These are phyloP conservation scores for Fusarium liriodendri DNA, from an alignment of 2,329 filamentous ascomycete species.

Conservation along the genomic window DNA sequence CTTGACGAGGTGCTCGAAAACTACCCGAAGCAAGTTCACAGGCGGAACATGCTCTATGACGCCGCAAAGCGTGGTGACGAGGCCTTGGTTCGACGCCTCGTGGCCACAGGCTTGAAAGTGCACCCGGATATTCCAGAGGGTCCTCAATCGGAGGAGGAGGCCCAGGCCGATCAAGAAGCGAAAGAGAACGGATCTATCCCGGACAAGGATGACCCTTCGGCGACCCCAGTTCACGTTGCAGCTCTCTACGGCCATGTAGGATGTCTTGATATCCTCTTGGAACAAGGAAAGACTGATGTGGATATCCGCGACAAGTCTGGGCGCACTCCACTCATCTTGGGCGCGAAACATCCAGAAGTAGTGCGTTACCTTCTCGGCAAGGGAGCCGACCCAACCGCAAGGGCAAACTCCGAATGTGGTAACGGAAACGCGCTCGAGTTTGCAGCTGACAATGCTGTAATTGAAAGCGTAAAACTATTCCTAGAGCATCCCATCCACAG, in stretches of 20 bases:
- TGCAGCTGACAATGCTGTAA: background rate
- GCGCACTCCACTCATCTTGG: background rate
- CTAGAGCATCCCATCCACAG: background rate
- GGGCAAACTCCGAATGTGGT: background rate
- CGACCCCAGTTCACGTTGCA: background rate
- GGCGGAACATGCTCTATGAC: background rate
- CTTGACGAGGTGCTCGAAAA: background rate
- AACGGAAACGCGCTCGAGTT: background rate
- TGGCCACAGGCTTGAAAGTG: background rate
- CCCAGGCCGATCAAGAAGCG: background rate
- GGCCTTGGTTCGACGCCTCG: background rate
- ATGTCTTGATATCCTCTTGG: background rate
- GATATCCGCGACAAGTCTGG: background rate
- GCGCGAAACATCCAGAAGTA: background rate
- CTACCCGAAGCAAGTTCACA: background rate
- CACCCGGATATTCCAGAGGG: background rate
- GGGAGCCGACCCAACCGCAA: background rate
- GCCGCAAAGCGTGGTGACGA: background rate
- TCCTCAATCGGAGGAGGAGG: background rate
- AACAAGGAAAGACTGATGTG: background rate
- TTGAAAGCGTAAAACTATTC: background rate
- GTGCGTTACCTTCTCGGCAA: background rate
- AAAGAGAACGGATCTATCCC: background rate
- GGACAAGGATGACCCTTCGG: background rate
- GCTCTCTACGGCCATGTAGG: background rate